These are phyloP conservation scores for Phytophthora boehmeriae DNA, from an alignment of 352 stramenopile genomes.

Conservation along the genomic window DNA sequence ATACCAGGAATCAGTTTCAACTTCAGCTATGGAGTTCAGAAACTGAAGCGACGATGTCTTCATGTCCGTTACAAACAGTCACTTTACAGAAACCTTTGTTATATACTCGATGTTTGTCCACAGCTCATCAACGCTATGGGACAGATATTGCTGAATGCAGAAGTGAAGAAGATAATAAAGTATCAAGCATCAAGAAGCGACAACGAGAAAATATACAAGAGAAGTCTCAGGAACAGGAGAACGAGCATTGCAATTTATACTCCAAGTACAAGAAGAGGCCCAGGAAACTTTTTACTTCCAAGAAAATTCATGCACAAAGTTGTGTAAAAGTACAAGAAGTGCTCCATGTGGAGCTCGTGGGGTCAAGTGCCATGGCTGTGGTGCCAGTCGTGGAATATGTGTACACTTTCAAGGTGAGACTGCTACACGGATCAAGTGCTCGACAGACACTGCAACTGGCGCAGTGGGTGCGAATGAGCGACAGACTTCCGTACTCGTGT, in stretches of 20 bases:
- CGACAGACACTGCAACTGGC: conserved; percentile 42
- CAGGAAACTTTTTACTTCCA: conserved; percentile 13
- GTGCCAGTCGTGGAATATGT: conserved; percentile 59
- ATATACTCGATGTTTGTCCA: conserved; percentile 21
- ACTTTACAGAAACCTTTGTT: conserved; percentile 22
- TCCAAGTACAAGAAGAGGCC: conserved; percentile 11
- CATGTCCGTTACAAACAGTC: conserved; percentile 26
- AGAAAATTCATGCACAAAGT: neutral
- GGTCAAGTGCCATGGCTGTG: conserved; percentile 31
- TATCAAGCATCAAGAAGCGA: conserved; percentile 10
- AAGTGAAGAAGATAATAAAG: conserved; percentile 3
- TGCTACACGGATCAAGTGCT: conserved; percentile 34
- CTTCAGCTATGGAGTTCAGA: conserved; percentile 10
- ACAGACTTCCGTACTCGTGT: conserved; percentile 40
- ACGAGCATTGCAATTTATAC: neutral
- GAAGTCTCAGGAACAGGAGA: conserved; percentile 1
- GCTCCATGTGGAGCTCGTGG: conserved; percentile 47
- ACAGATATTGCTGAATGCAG: conserved; percentile 5
- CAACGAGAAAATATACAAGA: neutral
- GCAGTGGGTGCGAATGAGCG: conserved; percentile 47
- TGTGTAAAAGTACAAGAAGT: conserved; percentile 4
- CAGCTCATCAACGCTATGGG: conserved; percentile 5
- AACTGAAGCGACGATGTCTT: neutral
- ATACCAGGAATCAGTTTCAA: conserved; percentile 6
- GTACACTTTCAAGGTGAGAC: conserved; percentile 45